phyloP scores from a whole-genome alignment of 306 rosid species.

The Vigna unguiculata region DNA sequence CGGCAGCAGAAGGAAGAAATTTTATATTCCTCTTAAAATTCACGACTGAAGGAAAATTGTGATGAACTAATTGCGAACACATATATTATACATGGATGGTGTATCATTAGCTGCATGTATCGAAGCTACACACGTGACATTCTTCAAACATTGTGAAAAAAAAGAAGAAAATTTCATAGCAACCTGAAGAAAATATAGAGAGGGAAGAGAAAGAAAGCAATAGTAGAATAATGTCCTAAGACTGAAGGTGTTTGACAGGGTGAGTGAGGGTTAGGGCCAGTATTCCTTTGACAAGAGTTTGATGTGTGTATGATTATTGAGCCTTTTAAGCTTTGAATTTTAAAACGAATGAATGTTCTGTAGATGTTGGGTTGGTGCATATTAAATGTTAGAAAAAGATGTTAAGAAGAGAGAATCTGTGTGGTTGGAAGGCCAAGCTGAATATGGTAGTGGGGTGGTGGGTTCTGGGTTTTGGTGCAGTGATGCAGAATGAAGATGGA shows the following conservation, averaged over 20 bases:
- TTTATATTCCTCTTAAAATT: neutral
- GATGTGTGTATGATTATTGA: constrained; percentile 16
- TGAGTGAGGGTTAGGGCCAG: too few species aligned
- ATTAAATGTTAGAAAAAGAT: constrained; percentile 14
- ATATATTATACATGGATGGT: neutral
- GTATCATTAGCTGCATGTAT: neutral
- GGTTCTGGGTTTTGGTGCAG: constrained; percentile 47
- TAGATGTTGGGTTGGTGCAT: constrained; percentile 11
- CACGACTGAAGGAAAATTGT: neutral
- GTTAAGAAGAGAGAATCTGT: constrained; percentile 6
- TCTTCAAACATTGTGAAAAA: neutral
- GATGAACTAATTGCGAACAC: neutral
- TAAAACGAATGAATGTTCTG: constrained; percentile 46
- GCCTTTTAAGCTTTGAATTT: constrained; percentile 31
- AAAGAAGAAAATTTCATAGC: neutral
- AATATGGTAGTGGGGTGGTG: constrained; percentile 21
- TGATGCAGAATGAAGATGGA: constrained; percentile 19
- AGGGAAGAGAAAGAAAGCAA: neutral
- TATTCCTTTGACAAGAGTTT: constrained; percentile 33
- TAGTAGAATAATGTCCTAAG: constrained; percentile 13
- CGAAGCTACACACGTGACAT: neutral
- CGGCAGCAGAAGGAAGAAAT: neutral
- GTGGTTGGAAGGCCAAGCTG: neutral
- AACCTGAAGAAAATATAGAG: neutral
- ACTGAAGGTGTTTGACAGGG: neutral